phyloP scores from a whole-genome alignment of 1,284 basidiomycete species.

The Ganoderma resinaceum region DNA sequence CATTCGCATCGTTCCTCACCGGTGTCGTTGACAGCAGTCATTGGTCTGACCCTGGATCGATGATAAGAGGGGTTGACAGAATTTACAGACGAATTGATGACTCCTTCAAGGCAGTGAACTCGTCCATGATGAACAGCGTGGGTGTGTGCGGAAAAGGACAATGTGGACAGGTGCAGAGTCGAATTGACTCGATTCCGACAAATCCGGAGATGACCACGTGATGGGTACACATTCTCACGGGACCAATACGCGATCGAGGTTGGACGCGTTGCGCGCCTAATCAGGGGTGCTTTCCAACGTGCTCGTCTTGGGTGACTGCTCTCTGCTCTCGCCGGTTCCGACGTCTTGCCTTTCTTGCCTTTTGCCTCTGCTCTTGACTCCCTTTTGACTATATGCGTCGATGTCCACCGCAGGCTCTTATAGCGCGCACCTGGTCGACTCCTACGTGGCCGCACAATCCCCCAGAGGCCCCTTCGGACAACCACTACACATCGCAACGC shows the following conservation, averaged over 20 bases:
- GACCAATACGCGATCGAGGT: constrained; percentile 23
- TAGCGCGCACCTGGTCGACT: constrained; percentile 56
- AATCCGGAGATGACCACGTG: constrained; percentile 18
- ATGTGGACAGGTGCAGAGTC: background rate
- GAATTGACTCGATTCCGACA: background rate
- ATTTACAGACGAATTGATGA: background rate
- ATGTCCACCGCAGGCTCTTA: constrained; percentile 54
- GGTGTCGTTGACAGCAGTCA: too few relatives aligned
- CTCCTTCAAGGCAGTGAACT: background rate
- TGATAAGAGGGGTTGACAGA: background rate
- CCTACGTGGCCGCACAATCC: constrained; percentile 42
- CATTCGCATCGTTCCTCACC: background rate
- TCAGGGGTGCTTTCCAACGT: constrained; percentile 2
- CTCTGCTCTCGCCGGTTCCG: background rate
- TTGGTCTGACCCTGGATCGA: background rate
- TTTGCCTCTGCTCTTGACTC: constrained; percentile 1
- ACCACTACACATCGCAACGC: constrained; percentile 47
- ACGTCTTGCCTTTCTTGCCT: background rate
- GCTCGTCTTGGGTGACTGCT: constrained; percentile 5
- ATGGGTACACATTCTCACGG: constrained; percentile 14
- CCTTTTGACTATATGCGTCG: constrained; percentile 18
- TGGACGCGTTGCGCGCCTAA: constrained; percentile 20
- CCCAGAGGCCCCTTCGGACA: constrained; percentile 44
- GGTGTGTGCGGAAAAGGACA: background rate
- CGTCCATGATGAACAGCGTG: background rate